These are phyloP conservation scores for Saccharomyces hybrid DNA, from an alignment of 1,139 yeast genomes.

Conservation along the genomic window DNA sequence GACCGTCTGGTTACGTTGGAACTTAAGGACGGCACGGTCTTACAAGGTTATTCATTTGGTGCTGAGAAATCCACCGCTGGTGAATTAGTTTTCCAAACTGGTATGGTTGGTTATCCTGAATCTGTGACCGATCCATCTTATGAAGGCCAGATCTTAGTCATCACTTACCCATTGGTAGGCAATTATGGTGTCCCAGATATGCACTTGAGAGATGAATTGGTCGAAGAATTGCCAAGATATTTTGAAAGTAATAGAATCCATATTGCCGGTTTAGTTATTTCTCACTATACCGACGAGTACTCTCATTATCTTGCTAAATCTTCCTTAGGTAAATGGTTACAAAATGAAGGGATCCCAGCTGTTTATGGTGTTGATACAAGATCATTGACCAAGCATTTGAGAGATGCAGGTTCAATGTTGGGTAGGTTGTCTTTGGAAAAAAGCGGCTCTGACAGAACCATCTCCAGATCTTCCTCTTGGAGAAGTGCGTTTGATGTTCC, in stretches of 20 bases:
- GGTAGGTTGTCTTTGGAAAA: constrained; percentile 72
- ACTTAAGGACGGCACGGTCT: constrained; percentile 78
- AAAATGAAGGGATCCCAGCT: constrained; percentile 88
- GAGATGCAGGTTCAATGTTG: constrained; percentile 86
- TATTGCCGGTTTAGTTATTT: constrained; percentile 94
- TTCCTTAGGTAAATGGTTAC: constrained; percentile 89
- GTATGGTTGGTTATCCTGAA: constrained; percentile 99
- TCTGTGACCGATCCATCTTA: constrained; percentile 97
- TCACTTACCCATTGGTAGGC: constrained; percentile 95
- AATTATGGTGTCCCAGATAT: constrained; percentile 99
- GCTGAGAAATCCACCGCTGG: constrained; percentile 84
- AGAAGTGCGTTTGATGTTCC: constrained; percentile 58
- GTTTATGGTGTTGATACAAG: constrained; percentile 97
- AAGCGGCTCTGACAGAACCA: constrained; percentile 35
- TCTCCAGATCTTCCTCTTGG: constrained; percentile 47
- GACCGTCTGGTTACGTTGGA: constrained; percentile 84
- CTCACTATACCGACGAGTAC: constrained; percentile 93
- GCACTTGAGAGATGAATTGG: constrained; percentile 61
- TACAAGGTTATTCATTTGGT: constrained; percentile 98
- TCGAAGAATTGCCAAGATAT: constrained; percentile 75
- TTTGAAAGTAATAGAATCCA: constrained; percentile 90
- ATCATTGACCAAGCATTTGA: constrained; percentile 83
- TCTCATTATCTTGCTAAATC: constrained; percentile 91
- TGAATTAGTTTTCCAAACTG: constrained; percentile 98
- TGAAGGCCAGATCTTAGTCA: constrained; percentile 94